Percentiles rank a stretch among this genome's conserved stretches.
Evolutionary conservation across 768 basidiomycete genomes (phyloP).

Genomic region (Tulasnella sp.): DNA sequence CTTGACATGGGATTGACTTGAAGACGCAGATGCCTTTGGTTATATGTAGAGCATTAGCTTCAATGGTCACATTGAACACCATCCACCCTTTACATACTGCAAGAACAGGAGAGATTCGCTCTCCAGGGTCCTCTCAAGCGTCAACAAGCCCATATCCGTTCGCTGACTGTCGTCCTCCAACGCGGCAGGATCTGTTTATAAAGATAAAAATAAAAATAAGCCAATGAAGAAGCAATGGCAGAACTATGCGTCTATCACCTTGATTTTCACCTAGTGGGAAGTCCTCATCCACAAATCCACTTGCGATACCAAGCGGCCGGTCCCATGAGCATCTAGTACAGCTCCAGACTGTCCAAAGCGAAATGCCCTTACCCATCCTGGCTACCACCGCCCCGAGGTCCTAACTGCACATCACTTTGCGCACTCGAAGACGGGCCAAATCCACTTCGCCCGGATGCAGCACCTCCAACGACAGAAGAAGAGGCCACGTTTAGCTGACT

Average conservation of each 20-base stretch:
- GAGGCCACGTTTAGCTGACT: background rate
- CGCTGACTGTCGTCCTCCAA: background rate
- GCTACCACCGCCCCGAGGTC: slow-evolving; percentile 49
- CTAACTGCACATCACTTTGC: slow-evolving; percentile 63
- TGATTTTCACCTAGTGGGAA: too few species aligned
- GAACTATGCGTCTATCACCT: too few species aligned
- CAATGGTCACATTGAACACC: too few species aligned
- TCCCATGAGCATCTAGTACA: too few species aligned
- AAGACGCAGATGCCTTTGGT: slow-evolving; percentile 72
- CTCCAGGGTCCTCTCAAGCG: slow-evolving; percentile 5
- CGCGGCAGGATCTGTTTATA: background rate
- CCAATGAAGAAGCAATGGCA: background rate
- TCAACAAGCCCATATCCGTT: slow-evolving; percentile 9
- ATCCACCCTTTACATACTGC: too few species aligned
- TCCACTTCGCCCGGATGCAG: background rate
- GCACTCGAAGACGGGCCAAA: slow-evolving; percentile 20
- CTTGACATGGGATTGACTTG: slow-evolving; percentile 43
- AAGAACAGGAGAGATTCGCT: background rate
- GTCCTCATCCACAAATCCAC: background rate
- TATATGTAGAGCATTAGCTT: background rate
- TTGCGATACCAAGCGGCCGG: too few species aligned
- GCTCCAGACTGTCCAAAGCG: too few species aligned
- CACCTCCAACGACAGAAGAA: slow-evolving; percentile 20
- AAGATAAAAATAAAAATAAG: slow-evolving; percentile 19
- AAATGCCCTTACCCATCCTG: background rate